A percentile compares a stretch with the other conserved stretches of the same genome.
phyloP scores from a whole-genome alignment of 345 rosid genomes.

The Noccaea caerulescens region DNA sequence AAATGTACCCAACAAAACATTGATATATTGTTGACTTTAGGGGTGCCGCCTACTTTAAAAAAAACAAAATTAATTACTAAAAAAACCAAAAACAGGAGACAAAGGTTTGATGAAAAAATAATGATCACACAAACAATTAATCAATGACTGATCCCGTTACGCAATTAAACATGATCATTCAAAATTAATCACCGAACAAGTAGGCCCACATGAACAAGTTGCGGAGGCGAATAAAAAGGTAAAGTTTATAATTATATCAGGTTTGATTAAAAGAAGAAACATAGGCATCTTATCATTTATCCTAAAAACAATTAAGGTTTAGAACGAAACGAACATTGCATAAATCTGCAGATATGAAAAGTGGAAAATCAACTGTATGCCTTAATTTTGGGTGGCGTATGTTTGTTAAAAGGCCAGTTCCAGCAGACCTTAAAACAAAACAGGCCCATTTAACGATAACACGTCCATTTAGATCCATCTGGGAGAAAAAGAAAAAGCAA shows the following conservation, averaged over 20 bases:
- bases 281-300: too few relatives aligned
- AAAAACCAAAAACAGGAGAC: slow-evolving; percentile 20
- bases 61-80: not conserved
- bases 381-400: too few relatives aligned
- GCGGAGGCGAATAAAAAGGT: not conserved
- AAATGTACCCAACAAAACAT: slow-evolving; percentile 15
- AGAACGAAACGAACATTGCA: too few relatives aligned
- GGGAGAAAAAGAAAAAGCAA: too few relatives aligned
- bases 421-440: not conserved
- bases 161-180: slow-evolving; percentile 37
- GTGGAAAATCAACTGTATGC: too few relatives aligned
- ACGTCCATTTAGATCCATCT: not conserved
- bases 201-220: slow-evolving; percentile 38
- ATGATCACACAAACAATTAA: slow-evolving; percentile 16
- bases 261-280: too few relatives aligned
- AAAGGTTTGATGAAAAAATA: slow-evolving; percentile 24
- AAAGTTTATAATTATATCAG: too few relatives aligned
- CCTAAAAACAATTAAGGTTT: too few relatives aligned
- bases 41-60: not conserved
- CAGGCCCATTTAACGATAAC: not conserved
- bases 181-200: slow-evolving; percentile 29
- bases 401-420: too few relatives aligned
- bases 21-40: slow-evolving; percentile 32
- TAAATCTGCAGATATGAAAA: not conserved
- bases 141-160: slow-evolving; percentile 26